Evolutionary conservation across 805 yeast species (phyloP).

Genomic region (Sugiyamaella boreocaroliniensis): DNA sequence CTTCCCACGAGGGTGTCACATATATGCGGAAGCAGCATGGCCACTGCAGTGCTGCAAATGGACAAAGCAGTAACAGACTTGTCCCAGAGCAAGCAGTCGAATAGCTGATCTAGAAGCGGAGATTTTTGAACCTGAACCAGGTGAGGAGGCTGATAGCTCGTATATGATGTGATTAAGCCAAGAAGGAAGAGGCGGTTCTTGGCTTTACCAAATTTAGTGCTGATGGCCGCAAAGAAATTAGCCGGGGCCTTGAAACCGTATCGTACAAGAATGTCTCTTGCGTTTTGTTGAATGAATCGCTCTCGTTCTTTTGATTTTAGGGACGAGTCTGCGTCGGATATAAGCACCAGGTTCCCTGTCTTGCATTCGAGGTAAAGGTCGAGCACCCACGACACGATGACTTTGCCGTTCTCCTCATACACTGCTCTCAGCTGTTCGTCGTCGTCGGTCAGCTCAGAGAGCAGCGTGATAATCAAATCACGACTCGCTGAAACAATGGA

Average conservation of each 20-base stretch:
- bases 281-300: conserved; percentile 43
- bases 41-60: conserved; percentile 33
- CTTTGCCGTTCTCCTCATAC: conserved; percentile 18
- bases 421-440: conserved; percentile 14
- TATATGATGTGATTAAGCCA: conserved; percentile 35
- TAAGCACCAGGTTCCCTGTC: neutral
- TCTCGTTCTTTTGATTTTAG: conserved; percentile 39
- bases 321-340: neutral
- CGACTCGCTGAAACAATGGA: conserved; percentile 32
- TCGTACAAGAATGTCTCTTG: conserved; percentile 35
- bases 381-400: conserved; percentile 22
- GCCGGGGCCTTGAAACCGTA: conserved; percentile 38
- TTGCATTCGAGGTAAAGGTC: conserved; percentile 20
- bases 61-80: conserved; percentile 35
- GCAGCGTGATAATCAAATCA: conserved; percentile 26
- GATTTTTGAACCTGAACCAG: conserved; percentile 32
- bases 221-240: conserved; percentile 34
- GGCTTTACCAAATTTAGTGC: conserved; percentile 32
- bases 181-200: conserved; percentile 36
- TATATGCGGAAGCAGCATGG: conserved; percentile 43
- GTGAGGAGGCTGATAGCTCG: conserved; percentile 29
- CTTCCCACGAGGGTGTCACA: conserved; percentile 30
- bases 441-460: conserved; percentile 22
- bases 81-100: conserved; percentile 39
- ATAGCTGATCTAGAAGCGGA: conserved; percentile 33